Conservation (phyloP, 2,329 filamentous ascomycete genomes). For the Endocalyx cinctus region DNA sequence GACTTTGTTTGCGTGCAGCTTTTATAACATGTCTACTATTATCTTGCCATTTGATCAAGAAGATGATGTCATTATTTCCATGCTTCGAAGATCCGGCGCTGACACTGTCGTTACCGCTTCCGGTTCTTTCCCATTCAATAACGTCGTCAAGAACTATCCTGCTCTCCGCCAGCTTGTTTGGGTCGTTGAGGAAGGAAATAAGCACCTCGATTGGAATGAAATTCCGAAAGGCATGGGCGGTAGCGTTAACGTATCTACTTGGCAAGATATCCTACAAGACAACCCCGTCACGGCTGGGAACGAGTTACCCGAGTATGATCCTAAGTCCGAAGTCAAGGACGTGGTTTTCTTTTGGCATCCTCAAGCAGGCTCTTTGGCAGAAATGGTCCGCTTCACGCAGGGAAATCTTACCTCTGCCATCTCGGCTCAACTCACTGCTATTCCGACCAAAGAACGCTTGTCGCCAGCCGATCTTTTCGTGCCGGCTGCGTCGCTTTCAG, state of each 20-base stretch:
- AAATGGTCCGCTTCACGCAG: conserved; percentile 79
- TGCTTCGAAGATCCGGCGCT: conserved; percentile 68
- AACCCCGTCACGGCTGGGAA: conserved; percentile 51
- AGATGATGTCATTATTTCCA: conserved; percentile 62
- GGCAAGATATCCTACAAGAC: conserved; percentile 83
- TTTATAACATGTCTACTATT: conserved; percentile 81
- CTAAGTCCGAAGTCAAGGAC: conserved; percentile 47
- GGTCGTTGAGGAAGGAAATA: conserved; percentile 87
- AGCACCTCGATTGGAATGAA: conserved; percentile 93
- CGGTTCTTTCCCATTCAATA: conserved; percentile 78
- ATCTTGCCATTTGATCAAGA: conserved; percentile 79
- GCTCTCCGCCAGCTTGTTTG: conserved; percentile 76
- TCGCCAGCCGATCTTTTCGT: conserved; percentile 75
- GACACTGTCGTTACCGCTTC: conserved; percentile 82
- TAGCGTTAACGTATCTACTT: conserved; percentile 78
- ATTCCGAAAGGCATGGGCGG: conserved; percentile 72
- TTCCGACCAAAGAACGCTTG: conserved; percentile 73
- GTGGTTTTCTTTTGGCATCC: conserved; percentile 65
- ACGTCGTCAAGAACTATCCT: conserved; percentile 63
- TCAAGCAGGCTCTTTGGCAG: conserved; percentile 47
- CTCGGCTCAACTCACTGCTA: conserved; percentile 68
- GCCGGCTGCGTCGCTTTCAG: conserved; percentile 74
- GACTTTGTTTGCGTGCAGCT: conserved; percentile 80
- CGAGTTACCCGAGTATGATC: conserved; percentile 61
- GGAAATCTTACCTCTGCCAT: conserved; percentile 83